Percentiles rank a stretch among this genome's conserved stretches.
phyloP scores from a whole-genome alignment of 1,139 yeast species.

The Dujonia santamariae region DNA sequence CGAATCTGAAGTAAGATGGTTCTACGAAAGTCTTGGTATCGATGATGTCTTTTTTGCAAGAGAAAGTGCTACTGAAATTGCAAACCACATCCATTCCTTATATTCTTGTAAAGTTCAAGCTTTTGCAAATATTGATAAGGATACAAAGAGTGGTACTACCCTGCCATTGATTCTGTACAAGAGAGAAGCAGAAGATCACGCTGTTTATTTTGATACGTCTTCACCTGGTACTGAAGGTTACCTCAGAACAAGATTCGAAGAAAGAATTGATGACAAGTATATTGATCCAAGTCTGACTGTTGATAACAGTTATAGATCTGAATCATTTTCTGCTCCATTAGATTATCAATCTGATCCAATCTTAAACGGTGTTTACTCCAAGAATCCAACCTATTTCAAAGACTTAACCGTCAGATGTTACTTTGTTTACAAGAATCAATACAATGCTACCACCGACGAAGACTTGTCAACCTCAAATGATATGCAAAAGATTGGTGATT shows the following conservation, averaged over 20 bases:
- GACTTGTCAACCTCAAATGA: no score
- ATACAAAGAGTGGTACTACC: slow-evolving; percentile 18
- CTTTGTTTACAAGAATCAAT: slow-evolving; percentile 81
- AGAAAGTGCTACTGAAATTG: slow-evolving; percentile 77
- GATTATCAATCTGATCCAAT: slow-evolving; percentile 46
- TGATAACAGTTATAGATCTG: slow-evolving; percentile 61
- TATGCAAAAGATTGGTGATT: slow-evolving; percentile 62
- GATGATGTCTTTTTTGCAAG: slow-evolving; percentile 91
- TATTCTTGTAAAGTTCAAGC: slow-evolving; percentile 95
- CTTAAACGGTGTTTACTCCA: slow-evolving; percentile 40
- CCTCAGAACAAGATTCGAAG: slow-evolving; percentile 48
- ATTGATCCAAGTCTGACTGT: slow-evolving; percentile 54
- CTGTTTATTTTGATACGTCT: slow-evolving; percentile 83
- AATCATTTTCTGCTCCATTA: slow-evolving; percentile 75
- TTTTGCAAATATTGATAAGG: slow-evolving; percentile 46
- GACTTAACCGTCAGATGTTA: slow-evolving; percentile 71
- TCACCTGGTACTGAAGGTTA: slow-evolving; percentile 33
- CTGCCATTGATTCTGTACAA: slow-evolving; percentile 65
- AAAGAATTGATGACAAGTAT: slow-evolving; percentile 76
- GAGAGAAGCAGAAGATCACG: slow-evolving; percentile 80
- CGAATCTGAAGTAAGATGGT: slow-evolving; percentile 87
- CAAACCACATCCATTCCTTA: slow-evolving; percentile 78
- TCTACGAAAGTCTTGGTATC: slow-evolving; percentile 82
- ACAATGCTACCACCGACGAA: slow-evolving; percentile 25
- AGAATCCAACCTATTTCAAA: slow-evolving; percentile 22